phyloP scores from a whole-genome alignment of 1,284 basidiomycete genomes.

The Malassezia equina region DNA sequence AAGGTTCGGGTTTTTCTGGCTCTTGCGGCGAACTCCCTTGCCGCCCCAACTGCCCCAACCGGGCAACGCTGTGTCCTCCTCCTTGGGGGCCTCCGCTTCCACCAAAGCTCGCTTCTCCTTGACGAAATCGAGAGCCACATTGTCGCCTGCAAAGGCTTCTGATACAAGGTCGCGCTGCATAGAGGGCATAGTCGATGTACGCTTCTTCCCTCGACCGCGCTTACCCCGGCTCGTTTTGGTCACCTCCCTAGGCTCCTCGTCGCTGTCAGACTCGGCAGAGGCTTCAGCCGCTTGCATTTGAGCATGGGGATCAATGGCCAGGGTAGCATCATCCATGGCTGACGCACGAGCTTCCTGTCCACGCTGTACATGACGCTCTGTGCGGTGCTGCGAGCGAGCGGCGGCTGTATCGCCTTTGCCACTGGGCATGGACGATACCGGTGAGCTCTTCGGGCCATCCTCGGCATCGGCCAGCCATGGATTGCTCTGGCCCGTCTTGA shows the following conservation, averaged over 20 bases:
- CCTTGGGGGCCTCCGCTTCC: conserved; percentile 67
- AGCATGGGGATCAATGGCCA: conserved; percentile 21
- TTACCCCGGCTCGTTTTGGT: neutral
- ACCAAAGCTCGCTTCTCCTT: conserved; percentile 69
- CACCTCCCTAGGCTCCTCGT: conserved; percentile 3
- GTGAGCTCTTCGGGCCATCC: neutral
- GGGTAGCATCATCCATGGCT: conserved; percentile 19
- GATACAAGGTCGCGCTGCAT: conserved; percentile 80
- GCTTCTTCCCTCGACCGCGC: conserved; percentile 5
- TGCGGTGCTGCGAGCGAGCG: conserved; percentile 20
- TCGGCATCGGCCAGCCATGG: conserved; percentile 7
- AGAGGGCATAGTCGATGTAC: neutral
- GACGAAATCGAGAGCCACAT: conserved; percentile 80
- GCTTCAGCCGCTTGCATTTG: conserved; percentile 1
- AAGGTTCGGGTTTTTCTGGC: conserved; percentile 10
- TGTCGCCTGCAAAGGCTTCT: conserved; percentile 88
- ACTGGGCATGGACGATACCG: conserved; percentile 6
- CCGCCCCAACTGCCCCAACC: conserved; percentile 97
- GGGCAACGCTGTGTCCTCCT: conserved; percentile 78
- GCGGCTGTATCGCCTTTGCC: conserved; percentile 16
- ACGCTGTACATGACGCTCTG: conserved; percentile 18
- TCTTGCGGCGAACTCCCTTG: conserved; percentile 54
- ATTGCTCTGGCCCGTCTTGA: conserved; percentile 5
- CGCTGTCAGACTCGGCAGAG: conserved; percentile 10
- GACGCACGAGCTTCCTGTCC: conserved; percentile 17